phyloP scores from a whole-genome alignment of 1,284 basidiomycete species.

The Pulveroboletus sp. region DNA sequence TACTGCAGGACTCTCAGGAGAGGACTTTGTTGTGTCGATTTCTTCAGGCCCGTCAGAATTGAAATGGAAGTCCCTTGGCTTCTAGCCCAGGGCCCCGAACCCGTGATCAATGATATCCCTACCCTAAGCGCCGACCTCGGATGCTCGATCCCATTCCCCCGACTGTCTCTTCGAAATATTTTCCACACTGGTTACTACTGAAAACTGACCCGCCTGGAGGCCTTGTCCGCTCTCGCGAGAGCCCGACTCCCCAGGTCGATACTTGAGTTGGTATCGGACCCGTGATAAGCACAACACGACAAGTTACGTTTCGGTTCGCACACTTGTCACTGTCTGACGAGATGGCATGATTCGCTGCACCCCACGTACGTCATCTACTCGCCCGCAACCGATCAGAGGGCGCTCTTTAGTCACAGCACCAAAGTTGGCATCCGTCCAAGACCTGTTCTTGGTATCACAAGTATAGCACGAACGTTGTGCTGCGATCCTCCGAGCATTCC shows the following conservation, averaged over 20 bases:
- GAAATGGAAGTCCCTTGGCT: conserved; percentile 17
- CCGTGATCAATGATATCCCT: not conserved
- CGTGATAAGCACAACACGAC: not conserved
- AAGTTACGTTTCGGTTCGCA: conserved; percentile 2
- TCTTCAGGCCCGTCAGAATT: not conserved
- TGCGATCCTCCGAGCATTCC: not conserved
- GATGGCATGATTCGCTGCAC: not conserved
- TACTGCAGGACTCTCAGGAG: not conserved
- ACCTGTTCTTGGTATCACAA: not conserved
- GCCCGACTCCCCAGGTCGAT: not conserved
- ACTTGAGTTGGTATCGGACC: not conserved
- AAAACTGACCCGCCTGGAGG: not conserved
- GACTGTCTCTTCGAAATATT: no score
- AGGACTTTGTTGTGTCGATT: not conserved
- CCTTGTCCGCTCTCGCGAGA: not conserved
- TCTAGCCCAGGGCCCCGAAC: conserved; percentile 18
- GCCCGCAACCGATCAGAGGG: no score
- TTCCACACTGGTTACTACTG: no score
- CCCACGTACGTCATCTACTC: no score
- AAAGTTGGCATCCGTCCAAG: not conserved
- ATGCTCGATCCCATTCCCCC: no score
- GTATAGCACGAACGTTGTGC: not conserved
- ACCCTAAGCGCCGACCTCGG: no score
- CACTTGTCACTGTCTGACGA: not conserved
- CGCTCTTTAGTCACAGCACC: no score